These are phyloP conservation scores for Lasiosphaeria hispida DNA, from an alignment of 495 filamentous ascomycete genomes.

Conservation along the genomic window DNA sequence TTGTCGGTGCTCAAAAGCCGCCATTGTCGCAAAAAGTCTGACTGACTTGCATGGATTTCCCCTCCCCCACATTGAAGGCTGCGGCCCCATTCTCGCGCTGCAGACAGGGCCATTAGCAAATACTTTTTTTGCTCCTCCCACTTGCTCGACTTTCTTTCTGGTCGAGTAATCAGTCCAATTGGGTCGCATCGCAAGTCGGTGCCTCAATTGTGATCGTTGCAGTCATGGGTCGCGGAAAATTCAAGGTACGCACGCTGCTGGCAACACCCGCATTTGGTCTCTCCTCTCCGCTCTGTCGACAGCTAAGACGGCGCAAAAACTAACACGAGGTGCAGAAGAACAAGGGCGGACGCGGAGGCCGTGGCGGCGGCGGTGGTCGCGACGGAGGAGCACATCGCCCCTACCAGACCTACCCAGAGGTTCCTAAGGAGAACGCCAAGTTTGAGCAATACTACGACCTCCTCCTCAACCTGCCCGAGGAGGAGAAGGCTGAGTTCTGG, in stretches of 20 bases:
- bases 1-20: too few species aligned
- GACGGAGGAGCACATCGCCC: slow-evolving; percentile 24
- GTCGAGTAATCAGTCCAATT: slow-evolving; percentile 3
- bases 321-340: slow-evolving; percentile 14
- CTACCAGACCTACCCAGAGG: slow-evolving; percentile 53
- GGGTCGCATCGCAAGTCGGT: slow-evolving; percentile 4
- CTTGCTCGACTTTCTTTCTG: neutral
- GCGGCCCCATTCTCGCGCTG: neutral
- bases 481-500: slow-evolving; percentile 81
- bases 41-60: neutral
- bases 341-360: slow-evolving; percentile 20
- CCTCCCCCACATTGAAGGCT: slow-evolving; percentile 15
- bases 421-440: slow-evolving; percentile 68
- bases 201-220: slow-evolving; percentile 6
- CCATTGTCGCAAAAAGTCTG: slow-evolving; percentile 5
- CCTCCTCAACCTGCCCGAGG: slow-evolving; percentile 66
- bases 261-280: neutral
- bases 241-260: slow-evolving; percentile 18
- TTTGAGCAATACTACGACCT: slow-evolving; percentile 82
- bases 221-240: slow-evolving; percentile 18
- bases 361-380: slow-evolving; percentile 19
- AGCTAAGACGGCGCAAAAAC: neutral
- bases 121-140: neutral
- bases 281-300: neutral
- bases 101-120: slow-evolving; percentile 3